Evolutionary conservation across 257 asterid genomes (phyloP), one percentile per base, ranked within the genome.

Genomic region (Penstemon newberryi): DNA sequence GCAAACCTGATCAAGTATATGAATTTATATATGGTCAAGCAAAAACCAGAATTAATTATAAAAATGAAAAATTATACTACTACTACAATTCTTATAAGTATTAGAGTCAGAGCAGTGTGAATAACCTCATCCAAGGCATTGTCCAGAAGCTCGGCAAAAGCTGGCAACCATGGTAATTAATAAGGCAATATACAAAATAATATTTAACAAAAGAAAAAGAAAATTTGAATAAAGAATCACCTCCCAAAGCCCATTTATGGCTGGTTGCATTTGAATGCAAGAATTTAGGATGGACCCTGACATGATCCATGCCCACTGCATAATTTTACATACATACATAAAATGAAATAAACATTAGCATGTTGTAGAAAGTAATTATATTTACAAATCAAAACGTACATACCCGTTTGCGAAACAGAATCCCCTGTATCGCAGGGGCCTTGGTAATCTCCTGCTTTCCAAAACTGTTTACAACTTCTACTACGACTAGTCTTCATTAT

Each of bases 171-270:
- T 0, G 7, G 12, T 33, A 13, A 9, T 59, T n/a, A 12, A 66
- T 40, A 25, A 25, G 33, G 33, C 33, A 5, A 11, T 4, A 1
- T 1, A 73, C 12, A 10, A 18, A n/a, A 4, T 25, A 25, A 25
- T 25, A 1, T 12, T 53, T 46, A 3, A 10, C 0, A 10, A 8
- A 56, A 65, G 3, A 56, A 66, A n/a, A 7, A 1, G 4, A 45
- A 7, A 10, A 52, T 0, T 45, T 49, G 4, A 42, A 6, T 8
- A 64, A 41, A 5, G 49, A 2, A 4, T 38, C 74, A 89, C 95
- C 96, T 84, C 97, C 97, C 46, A 91, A 56, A 56, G 95, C 92
- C 97, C 97, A 91, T 75, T 86, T 91, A 75, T 88, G 96, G 78
- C 95, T 85, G 56, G 97, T 91, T 12, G 97, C 97, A 75, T 91